Percentiles rank a stretch among this genome's conserved stretches.
These are phyloP conservation scores for Myrmaecium sp. DNA, from an alignment of 2,329 filamentous ascomycete species.

Conservation along the genomic window DNA sequence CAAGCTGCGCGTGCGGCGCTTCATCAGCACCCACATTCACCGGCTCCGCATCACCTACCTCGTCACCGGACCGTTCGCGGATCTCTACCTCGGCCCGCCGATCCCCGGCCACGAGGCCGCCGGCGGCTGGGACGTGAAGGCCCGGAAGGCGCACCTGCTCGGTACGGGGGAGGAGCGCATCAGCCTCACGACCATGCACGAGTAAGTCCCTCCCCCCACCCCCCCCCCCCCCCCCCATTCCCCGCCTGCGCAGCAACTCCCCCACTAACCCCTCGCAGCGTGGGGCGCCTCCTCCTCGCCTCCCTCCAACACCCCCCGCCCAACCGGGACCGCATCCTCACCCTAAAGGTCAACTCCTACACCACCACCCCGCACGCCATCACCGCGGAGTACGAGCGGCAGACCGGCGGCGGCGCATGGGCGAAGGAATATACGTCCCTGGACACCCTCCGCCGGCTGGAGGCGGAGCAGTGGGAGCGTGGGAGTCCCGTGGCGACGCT, in stretches of 20 bases:
- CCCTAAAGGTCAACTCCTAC: slow-evolving; percentile 55
- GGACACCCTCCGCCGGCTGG: slow-evolving; percentile 35
- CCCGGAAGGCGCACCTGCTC: slow-evolving; percentile 42
- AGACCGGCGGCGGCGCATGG: slow-evolving; percentile 41
- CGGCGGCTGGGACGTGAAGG: slow-evolving; percentile 42
- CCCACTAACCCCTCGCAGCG: slow-evolving; percentile 34
- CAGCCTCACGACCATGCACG: slow-evolving; percentile 53
- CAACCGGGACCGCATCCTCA: slow-evolving; percentile 38
- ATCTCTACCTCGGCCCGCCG: slow-evolving; percentile 39
- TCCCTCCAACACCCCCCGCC: slow-evolving; percentile 40
- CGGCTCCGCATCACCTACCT: slow-evolving; percentile 47
- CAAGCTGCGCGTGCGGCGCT: slow-evolving; percentile 51
- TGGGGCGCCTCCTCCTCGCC: slow-evolving; percentile 48
- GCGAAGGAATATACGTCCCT: slow-evolving; percentile 36
- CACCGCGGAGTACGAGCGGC: slow-evolving; percentile 49
- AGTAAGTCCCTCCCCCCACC: slow-evolving; percentile 34
- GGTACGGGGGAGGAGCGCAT: slow-evolving; percentile 45
- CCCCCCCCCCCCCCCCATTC: no score
- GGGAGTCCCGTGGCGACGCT: slow-evolving; percentile 34
- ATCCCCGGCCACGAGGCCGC: slow-evolving; percentile 20
- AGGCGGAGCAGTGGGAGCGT: slow-evolving; percentile 41
- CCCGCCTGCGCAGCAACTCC: no score
- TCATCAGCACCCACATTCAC: slow-evolving; percentile 36
- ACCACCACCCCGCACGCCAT: slow-evolving; percentile 46
- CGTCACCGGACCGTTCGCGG: slow-evolving; percentile 53